Percentiles rank a stretch among this genome's conserved stretches.
phyloP scores from a whole-genome alignment of 2,329 filamentous ascomycete genomes.

The Aureobasidium sp. region DNA sequence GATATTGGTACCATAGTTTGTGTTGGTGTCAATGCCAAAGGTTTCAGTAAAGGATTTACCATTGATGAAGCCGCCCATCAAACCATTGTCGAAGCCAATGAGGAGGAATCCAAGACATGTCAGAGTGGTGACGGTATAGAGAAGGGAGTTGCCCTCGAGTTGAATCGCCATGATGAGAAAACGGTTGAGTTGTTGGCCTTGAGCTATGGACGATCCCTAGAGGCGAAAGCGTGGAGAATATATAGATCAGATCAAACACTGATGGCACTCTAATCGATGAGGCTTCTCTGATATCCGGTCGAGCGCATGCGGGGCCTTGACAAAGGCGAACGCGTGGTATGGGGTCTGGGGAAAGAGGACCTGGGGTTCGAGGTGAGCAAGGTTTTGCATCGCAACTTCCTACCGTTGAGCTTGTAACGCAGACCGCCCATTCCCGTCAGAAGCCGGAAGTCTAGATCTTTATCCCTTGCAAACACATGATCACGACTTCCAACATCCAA shows the following conservation, averaged over 20 bases:
- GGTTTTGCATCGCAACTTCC: slow-evolving; percentile 1
- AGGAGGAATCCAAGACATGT: slow-evolving; percentile 42
- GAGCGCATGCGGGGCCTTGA: slow-evolving; percentile 5
- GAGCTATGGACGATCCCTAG: background rate
- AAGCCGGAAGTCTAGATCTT: background rate
- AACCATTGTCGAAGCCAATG: slow-evolving; percentile 30
- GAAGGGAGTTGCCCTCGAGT: slow-evolving; percentile 32
- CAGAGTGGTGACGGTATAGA: slow-evolving; percentile 37
- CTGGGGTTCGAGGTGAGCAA: background rate
- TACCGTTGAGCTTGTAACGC: background rate
- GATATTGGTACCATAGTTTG: slow-evolving; percentile 27
- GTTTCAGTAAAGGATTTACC: slow-evolving; percentile 33
- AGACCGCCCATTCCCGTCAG: background rate
- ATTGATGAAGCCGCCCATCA: slow-evolving; percentile 30
- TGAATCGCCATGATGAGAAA: slow-evolving; percentile 2
- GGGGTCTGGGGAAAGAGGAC: slow-evolving; percentile 8
- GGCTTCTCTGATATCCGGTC: background rate
- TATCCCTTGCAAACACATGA: background rate
- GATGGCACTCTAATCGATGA: background rate
- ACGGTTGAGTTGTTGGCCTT: background rate
- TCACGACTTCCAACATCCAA: background rate
- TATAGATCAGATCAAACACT: slow-evolving; percentile 5
- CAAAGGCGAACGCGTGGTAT: background rate
- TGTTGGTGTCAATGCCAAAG: slow-evolving; percentile 33
- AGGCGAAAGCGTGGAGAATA: background rate